Conservation (phyloP, 805 yeast genomes). For the Starmerella kuoi region DNA sequence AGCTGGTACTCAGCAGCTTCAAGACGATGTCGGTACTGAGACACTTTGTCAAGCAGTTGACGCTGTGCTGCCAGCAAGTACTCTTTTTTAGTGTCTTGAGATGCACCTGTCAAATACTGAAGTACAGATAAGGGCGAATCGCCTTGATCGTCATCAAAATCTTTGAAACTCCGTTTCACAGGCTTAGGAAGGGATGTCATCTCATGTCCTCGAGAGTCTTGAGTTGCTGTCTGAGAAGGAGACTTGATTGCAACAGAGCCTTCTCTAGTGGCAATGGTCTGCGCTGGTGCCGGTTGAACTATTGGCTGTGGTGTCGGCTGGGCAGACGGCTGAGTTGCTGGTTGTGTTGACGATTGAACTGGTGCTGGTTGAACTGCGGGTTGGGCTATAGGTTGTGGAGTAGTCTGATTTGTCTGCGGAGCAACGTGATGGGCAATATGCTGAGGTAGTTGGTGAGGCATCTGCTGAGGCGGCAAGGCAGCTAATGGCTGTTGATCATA, state of each 20-base stretch:
- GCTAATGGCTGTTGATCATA: conserved; percentile 1
- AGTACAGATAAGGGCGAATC: conserved; percentile 23
- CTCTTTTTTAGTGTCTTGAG: conserved; percentile 26
- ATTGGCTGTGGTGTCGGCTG: neutral
- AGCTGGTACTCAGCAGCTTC: conserved; percentile 24
- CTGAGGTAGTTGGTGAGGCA: neutral
- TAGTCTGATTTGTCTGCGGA: neutral
- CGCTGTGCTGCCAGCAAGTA: conserved; percentile 27
- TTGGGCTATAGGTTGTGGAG: neutral
- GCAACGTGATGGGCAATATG: neutral
- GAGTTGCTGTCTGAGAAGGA: neutral
- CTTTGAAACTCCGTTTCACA: neutral
- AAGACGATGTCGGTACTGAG: conserved; percentile 22
- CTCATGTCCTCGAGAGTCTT: no score
- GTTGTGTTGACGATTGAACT: neutral
- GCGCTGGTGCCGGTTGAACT: neutral
- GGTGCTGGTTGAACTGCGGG: neutral
- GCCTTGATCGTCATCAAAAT: neutral
- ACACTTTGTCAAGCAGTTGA: conserved; percentile 28
- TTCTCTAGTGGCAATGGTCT: neutral
- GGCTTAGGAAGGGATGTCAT: neutral
- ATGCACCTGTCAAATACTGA: conserved; percentile 22
- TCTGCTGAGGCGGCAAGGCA: neutral
- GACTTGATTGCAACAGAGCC: neutral
- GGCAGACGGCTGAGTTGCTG: neutral